phyloP scores from a whole-genome alignment of 2,329 filamentous ascomycete species.

The Sclerotinia borealis region DNA sequence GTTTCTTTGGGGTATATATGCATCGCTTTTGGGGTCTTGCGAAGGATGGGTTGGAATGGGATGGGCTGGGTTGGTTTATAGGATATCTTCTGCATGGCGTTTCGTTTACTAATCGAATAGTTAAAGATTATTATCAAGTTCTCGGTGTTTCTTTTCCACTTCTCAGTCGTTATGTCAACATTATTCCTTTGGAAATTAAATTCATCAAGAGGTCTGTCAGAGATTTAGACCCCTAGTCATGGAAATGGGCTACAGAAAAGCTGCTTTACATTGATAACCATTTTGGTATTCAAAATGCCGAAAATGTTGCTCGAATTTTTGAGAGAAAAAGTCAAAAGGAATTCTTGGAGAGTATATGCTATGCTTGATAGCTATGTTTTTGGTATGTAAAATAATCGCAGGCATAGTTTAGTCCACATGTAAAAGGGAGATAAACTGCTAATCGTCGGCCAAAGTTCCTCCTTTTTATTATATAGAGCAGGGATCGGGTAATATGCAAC shows the following conservation, averaged over 20 bases:
- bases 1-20: no score
- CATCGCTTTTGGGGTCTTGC: no score
- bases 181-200: no score
- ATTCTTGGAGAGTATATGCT: slow-evolving; percentile 14
- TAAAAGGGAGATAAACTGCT: neutral
- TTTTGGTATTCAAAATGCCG: slow-evolving; percentile 19
- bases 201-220: slow-evolving; percentile 11
- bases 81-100: no score
- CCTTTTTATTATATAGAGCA: neutral
- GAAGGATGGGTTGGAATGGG: neutral
- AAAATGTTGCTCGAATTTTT: slow-evolving; percentile 15
- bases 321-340: slow-evolving; percentile 3
- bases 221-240: neutral
- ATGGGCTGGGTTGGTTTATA: no score
- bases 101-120: no score
- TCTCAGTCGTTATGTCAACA: no score
- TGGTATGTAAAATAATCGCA: neutral
- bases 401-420: no score
- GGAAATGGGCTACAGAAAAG: slow-evolving; percentile 13
- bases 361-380: slow-evolving; percentile 20
- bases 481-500: no score
- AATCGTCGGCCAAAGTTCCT: neutral
- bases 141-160: no score
- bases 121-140: no score
- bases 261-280: slow-evolving; percentile 14